These are phyloP conservation scores for Neurospora intermedia DNA, from an alignment of 495 filamentous ascomycete genomes.

Conservation along the genomic window DNA sequence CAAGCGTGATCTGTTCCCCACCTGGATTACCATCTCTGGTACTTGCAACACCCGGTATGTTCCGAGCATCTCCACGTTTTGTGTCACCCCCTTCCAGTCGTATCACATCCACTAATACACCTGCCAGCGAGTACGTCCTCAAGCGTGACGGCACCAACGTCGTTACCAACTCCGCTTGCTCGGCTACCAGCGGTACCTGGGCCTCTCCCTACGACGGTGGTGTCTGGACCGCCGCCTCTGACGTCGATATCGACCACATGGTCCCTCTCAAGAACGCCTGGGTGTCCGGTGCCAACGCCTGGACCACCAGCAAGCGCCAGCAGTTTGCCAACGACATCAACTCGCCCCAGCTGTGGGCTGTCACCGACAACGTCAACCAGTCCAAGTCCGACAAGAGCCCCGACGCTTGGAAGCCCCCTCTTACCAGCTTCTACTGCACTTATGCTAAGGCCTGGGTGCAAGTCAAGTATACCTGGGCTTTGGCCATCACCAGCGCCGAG, in stretches of 20 bases:
- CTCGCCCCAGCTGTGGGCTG: constrained; percentile 60
- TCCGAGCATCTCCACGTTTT: not conserved
- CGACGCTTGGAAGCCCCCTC: constrained; percentile 62
- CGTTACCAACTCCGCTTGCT: constrained; percentile 38
- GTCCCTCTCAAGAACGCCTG: constrained; percentile 66
- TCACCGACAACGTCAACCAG: constrained; percentile 65
- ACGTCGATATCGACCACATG: constrained; percentile 68
- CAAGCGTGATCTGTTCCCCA: constrained; percentile 51
- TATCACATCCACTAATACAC: not conserved
- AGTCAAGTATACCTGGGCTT: constrained; percentile 53
- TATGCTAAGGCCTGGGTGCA: constrained; percentile 62
- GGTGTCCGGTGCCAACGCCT: constrained; percentile 47
- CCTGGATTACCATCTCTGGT: constrained; percentile 54
- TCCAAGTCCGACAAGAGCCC: constrained; percentile 58
- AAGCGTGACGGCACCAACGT: constrained; percentile 57
- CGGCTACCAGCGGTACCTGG: constrained; percentile 51
- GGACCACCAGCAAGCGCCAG: constrained; percentile 53
- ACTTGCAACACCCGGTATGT: constrained; percentile 43
- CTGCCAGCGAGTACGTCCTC: constrained; percentile 50
- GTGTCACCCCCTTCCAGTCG: not conserved
- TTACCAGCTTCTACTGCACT: constrained; percentile 58
- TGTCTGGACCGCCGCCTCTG: constrained; percentile 52
- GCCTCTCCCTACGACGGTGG: constrained; percentile 56
- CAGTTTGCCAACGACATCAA: constrained; percentile 62
- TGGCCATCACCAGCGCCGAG: constrained; percentile 24